Conservation (phyloP, 2,329 filamentous ascomycete genomes). For the Xylaria sp. region DNA sequence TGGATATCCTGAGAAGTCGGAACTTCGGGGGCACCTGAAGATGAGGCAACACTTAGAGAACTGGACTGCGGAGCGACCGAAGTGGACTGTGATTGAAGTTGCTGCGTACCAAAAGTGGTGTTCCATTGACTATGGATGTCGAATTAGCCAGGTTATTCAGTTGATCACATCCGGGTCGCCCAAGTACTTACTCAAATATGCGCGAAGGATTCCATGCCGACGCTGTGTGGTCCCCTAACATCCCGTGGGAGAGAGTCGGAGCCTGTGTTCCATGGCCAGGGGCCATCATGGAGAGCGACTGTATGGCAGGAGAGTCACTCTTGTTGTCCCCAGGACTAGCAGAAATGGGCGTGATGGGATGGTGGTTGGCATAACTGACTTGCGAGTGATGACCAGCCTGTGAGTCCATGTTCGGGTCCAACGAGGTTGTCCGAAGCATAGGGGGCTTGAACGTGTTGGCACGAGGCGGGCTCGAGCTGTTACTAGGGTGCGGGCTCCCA, state of each 20-base stretch:
- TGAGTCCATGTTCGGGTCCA: constrained; percentile 59
- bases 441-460: constrained; percentile 55
- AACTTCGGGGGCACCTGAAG: constrained; percentile 58
- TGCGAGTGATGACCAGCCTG: constrained; percentile 55
- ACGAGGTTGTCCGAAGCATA: constrained; percentile 49
- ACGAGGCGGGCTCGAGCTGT: constrained; percentile 64
- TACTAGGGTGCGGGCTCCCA: constrained; percentile 71
- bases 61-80: constrained; percentile 50
- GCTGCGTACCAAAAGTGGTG: constrained; percentile 81
- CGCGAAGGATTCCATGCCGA: constrained; percentile 81
- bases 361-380: constrained; percentile 70
- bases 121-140: constrained; percentile 79
- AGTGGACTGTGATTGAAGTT: constrained; percentile 47
- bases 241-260: constrained; percentile 53
- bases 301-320: constrained; percentile 73
- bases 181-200: constrained; percentile 79
- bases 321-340: constrained; percentile 72
- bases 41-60: constrained; percentile 56
- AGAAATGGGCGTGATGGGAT: constrained; percentile 81
- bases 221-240: constrained; percentile 68
- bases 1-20: constrained; percentile 57
- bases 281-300: constrained; percentile 73
- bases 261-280: constrained; percentile 58
- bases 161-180: constrained; percentile 10
- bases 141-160: constrained; percentile 16